phyloP scores from a whole-genome alignment of 768 basidiomycete genomes.

The Leccinum longicurvipes region DNA sequence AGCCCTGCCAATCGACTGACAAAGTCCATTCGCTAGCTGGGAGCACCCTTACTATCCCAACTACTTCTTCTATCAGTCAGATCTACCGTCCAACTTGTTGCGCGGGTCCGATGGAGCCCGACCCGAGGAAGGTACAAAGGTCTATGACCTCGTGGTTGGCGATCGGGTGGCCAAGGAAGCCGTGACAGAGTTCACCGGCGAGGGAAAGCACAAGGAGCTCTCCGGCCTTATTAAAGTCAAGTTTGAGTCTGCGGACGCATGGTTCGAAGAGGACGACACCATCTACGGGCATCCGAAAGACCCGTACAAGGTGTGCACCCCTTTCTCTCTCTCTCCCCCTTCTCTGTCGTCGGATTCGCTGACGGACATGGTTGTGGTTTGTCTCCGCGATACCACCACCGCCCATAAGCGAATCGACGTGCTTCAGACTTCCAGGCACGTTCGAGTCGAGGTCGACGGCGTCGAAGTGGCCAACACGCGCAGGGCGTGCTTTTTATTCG shows the following conservation, averaged over 20 bases:
- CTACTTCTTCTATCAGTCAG: constrained; percentile 51
- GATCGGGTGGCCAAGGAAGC: constrained; percentile 38
- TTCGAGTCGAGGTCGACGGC: constrained; percentile 59
- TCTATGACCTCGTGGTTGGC: constrained; percentile 48
- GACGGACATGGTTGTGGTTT: background rate
- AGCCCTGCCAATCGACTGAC: background rate
- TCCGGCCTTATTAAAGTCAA: constrained; percentile 47
- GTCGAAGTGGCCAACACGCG: constrained; percentile 58
- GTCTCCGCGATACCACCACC: background rate
- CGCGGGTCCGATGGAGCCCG: constrained; percentile 26
- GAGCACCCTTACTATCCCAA: constrained; percentile 48
- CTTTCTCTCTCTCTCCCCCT: background rate
- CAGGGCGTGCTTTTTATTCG: constrained; percentile 53
- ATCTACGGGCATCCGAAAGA: constrained; percentile 62
- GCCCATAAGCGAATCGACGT: constrained; percentile 54
- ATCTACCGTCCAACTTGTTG: constrained; percentile 44
- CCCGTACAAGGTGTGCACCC: constrained; percentile 58
- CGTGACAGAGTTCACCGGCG: constrained; percentile 31
- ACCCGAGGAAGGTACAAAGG: constrained; percentile 30
- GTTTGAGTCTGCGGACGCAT: constrained; percentile 52
- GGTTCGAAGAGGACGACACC: constrained; percentile 70
- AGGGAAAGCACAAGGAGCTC: constrained; percentile 35
- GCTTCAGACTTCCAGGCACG: constrained; percentile 55
- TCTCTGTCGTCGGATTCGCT: background rate
- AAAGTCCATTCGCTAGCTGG: constrained; percentile 42